These are phyloP conservation scores for Liriodendron chinense DNA, from an alignment of 164 flowering plant species.

Conservation along the genomic window DNA sequence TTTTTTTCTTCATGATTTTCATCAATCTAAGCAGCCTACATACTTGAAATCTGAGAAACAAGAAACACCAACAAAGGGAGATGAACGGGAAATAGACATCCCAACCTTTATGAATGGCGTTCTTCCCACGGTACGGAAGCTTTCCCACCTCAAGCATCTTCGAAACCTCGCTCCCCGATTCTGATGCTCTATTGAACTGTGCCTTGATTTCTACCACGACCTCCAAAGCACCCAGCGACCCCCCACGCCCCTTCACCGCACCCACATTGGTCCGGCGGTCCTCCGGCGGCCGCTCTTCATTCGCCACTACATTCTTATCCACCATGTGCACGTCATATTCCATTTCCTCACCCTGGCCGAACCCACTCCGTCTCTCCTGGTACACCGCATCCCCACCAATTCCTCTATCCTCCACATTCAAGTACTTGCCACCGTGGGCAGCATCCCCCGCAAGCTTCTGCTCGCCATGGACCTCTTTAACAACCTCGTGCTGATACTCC, in stretches of 20 bases:
- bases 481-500: slow-evolving; percentile 60
- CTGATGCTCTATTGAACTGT: slow-evolving; percentile 75
- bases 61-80: not conserved
- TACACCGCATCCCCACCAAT: slow-evolving; percentile 14
- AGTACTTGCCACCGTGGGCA: slow-evolving; percentile 25
- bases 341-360: slow-evolving; percentile 5
- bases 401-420: slow-evolving; percentile 15
- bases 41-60: not conserved
- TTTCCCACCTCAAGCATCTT: slow-evolving; percentile 83
- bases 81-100: not conserved
- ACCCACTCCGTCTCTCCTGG: not conserved
- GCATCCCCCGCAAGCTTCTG: slow-evolving; percentile 47
- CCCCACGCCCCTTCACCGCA: slow-evolving; percentile 30
- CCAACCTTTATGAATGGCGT: slow-evolving; percentile 53
- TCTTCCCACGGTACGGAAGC: slow-evolving; percentile 59
- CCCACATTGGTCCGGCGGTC: slow-evolving; percentile 38
- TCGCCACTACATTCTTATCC: slow-evolving; percentile 67
- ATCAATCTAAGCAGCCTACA: not conserved
- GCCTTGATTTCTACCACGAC: slow-evolving; percentile 61
- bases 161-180: slow-evolving; percentile 68
- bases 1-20: no score
- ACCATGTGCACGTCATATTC: slow-evolving; percentile 76
- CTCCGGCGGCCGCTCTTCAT: slow-evolving; percentile 28
- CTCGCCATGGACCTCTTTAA: slow-evolving; percentile 69
- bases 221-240: slow-evolving; percentile 37